Evolutionary conservation across 345 rosid species (phyloP), one percentile per base, ranked within the genome.

Genomic region (Balakata baccata): DNA sequence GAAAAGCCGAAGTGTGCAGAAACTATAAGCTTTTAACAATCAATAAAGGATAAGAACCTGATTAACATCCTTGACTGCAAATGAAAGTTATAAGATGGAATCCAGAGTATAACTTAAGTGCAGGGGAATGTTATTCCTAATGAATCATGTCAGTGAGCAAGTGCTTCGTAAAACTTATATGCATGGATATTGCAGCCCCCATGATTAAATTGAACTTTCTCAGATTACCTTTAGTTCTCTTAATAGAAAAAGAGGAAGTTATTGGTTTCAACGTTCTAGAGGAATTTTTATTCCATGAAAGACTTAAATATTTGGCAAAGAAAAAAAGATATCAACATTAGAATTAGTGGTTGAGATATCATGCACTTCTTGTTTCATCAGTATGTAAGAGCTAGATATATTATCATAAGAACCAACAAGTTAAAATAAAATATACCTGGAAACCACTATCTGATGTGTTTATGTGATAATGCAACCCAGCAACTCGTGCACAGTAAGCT

Each of bases 401-500:
- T 16, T 20, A 73, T 10, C 59, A 47, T 43, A 78, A 9, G 49
- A 0, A 69, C 20, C 9, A 45, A 12, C 58, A 78, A 23, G 56
- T 7, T 72, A n/a, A 58, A 18, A 51, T 3, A 73, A 71, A 58
- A 64, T 7, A 45, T 75, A 90, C 97, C 97, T 90, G 85, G 79
- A 94, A 92, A 72, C 97, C 97, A 75, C 82, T 70, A 62, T 85
- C 85, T 16, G 84, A 75, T 14, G 72, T 77, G 78, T 64, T 72
- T 76, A 94, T 84, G 66, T 66, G 57, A 69, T 90, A 94, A 79
- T 80, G 60, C 73, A 94, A 87, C 62, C 97, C 97, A 84, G 98
- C 98, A 84, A 92, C 92, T 76, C 81, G 82, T 41, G 97, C 98
- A 82, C 87, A 85, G 75, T 90, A 94, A 77, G 97, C 97, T 94